Evolutionary conservation across 1,284 basidiomycete genomes (phyloP).

Genomic region (Trametes versicolor): DNA sequence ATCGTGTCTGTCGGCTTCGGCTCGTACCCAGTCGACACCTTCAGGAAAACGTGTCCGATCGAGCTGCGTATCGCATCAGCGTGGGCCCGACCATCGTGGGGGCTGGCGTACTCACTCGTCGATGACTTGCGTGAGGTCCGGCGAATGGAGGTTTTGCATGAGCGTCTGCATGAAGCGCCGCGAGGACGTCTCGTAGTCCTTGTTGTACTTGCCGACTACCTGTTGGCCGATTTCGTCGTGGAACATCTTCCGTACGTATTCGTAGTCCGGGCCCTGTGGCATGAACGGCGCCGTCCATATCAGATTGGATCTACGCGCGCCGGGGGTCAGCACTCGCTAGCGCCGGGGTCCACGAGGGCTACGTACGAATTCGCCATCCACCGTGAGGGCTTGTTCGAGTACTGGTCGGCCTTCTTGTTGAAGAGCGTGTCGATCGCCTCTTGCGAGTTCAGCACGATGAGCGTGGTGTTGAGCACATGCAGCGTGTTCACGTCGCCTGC

Average conservation of each 20-base stretch:
- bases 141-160: constrained; percentile 20
- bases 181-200: constrained; percentile 31
- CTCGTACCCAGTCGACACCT: constrained; percentile 35
- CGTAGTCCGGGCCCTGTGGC: constrained; percentile 33
- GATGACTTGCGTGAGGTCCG: constrained; percentile 22
- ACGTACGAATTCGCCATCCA: constrained; percentile 35
- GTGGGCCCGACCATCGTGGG: not conserved
- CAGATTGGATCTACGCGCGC: constrained; percentile 25
- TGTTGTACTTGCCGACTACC: constrained; percentile 27
- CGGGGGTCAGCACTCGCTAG: not conserved
- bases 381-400: constrained; percentile 37
- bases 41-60: constrained; percentile 33
- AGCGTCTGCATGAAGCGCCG: constrained; percentile 26
- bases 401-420: constrained; percentile 37
- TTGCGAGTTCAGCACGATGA: constrained; percentile 42
- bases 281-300: constrained; percentile 37
- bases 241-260: constrained; percentile 34
- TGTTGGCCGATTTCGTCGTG: constrained; percentile 29
- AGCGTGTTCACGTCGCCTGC: constrained; percentile 37
- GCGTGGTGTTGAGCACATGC: constrained; percentile 30
- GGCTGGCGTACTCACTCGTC: constrained; percentile 20
- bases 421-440: constrained; percentile 42
- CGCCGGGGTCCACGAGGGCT: not conserved
- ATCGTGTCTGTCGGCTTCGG: constrained; percentile 33
- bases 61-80: constrained; percentile 17